Evolutionary conservation across 169 alveolate genomes (phyloP), one percentile per base, ranked within the genome.

Genomic region (Eimeria praecox): DNA sequence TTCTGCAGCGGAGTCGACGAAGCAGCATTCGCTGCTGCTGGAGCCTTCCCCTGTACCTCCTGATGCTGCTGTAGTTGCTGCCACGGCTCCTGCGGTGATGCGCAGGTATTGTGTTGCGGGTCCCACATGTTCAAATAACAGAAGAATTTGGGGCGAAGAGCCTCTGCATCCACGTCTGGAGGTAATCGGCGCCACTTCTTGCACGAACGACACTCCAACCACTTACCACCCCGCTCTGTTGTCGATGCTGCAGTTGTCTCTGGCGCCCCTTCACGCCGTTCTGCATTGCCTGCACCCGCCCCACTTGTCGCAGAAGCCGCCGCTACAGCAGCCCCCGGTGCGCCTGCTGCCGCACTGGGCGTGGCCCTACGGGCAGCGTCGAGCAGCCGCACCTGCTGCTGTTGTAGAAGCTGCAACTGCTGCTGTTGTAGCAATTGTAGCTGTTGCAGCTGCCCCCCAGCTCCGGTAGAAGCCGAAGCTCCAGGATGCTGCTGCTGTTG

Each of bases 51-150:
- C 83, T 66, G 95, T 35, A 73, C 62, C 77, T 54, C 95, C 62
- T 71, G 88, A 52, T 56, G 88, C 83, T 54, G 89, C 90, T 77
- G 95, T 52, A 56, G 94, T 71, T 88, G 91, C 66, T 82, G 94
- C 94, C 93, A 93, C 42, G 96, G 94, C 94, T 93, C 96, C 89
- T 93, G 96, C n/a, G 96, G 96, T 22, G 96, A 75, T 12, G 92
- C 42, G 62, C 96, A 92, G 46, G 69, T 44, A 30, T 66, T 64
- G 46, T 33, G 92, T 64, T 59, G 83, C 38, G 93, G 86, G 62
- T 82, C 73, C 96, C 96, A 93, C 69, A 66, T 59, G 73, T 93
- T 93, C 88, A 83, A 22, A 54, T 83, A 83, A 52, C 96, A 93
- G 75, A 59, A 93, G 89, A 82, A 93, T 8, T 88, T 69, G 44